phyloP scores from a whole-genome alignment of 805 yeast genomes.

The Kurtzmaniella fragi region DNA sequence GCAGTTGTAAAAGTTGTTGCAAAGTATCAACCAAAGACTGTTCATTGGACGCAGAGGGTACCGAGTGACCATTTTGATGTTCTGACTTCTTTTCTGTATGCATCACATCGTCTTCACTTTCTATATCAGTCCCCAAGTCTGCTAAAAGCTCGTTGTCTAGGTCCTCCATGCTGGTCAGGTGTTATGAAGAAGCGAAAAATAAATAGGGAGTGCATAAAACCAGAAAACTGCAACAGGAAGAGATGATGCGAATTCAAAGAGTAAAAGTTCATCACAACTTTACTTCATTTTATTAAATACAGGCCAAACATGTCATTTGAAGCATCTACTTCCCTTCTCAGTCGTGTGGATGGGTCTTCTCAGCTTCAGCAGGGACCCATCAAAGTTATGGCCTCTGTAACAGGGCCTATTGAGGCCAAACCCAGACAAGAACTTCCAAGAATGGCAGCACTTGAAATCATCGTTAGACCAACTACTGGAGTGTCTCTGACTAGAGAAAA shows the following conservation, averaged over 20 bases:
- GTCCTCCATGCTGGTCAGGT: neutral
- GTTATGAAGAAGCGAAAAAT: no score
- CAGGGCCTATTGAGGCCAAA: conserved; percentile 89
- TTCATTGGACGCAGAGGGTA: neutral
- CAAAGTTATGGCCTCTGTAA: conserved; percentile 66
- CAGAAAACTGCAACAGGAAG: no score
- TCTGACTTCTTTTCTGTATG: neutral
- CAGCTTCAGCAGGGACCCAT: conserved; percentile 46
- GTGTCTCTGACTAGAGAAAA: conserved; percentile 73
- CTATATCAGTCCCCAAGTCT: conserved; percentile 2
- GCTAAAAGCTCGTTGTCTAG: conserved; percentile 2
- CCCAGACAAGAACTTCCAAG: conserved; percentile 81
- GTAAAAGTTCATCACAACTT: no score
- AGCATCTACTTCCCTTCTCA: conserved; percentile 30
- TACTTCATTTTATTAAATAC: no score
- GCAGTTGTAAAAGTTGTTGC: conserved; percentile 1
- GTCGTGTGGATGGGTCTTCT: conserved; percentile 80
- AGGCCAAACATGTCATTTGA: conserved; percentile 9
- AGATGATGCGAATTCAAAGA: no score
- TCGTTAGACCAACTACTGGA: conserved; percentile 75
- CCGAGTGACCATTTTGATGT: no score
- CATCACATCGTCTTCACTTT: conserved; percentile 5
- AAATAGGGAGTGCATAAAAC: no score
- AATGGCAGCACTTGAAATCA: conserved; percentile 68
- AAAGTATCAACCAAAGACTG: neutral